Evolutionary conservation across 192 early-diverging fungal species (phyloP).

Genomic region (Podila verticillata): DNA sequence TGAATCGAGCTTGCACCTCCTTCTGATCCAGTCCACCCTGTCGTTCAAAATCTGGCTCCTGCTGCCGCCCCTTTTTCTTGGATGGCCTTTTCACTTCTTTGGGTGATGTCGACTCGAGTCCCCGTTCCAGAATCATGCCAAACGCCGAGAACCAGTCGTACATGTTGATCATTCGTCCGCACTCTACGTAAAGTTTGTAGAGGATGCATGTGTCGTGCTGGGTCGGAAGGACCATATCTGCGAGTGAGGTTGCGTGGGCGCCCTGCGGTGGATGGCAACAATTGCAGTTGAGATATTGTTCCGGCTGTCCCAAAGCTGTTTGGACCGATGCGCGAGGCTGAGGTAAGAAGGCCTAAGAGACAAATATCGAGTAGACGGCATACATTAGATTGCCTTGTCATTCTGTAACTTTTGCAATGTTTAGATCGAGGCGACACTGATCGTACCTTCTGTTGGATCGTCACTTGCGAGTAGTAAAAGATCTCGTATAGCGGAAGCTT

Average conservation of each 20-base stretch:
- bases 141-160: constrained; percentile 94
- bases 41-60: neutral
- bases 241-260: constrained; percentile 18
- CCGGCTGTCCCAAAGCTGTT: constrained; percentile 80
- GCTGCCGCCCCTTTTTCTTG: constrained; percentile 1
- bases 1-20: constrained; percentile 77
- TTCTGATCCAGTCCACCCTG: constrained; percentile 27
- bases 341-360: constrained; percentile 75
- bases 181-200: constrained; percentile 92
- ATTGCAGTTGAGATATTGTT: constrained; percentile 82
- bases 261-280: constrained; percentile 69
- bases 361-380: no score
- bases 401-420: no score
- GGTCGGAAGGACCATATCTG: constrained; percentile 61
- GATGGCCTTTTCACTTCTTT: constrained; percentile 18
- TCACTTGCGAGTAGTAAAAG: constrained; percentile 79
- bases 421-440: no score
- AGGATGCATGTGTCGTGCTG: constrained; percentile 89
- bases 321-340: constrained; percentile 87
- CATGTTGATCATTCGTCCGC: constrained; percentile 93
- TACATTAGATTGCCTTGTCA: no score
- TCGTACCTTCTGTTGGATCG: constrained; percentile 78
- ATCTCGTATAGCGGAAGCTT: constrained; percentile 77
- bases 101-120: constrained; percentile 56
- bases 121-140: constrained; percentile 76